These are phyloP conservation scores for Amanita muscaria DNA, from an alignment of 768 basidiomycete genomes.

Conservation along the genomic window DNA sequence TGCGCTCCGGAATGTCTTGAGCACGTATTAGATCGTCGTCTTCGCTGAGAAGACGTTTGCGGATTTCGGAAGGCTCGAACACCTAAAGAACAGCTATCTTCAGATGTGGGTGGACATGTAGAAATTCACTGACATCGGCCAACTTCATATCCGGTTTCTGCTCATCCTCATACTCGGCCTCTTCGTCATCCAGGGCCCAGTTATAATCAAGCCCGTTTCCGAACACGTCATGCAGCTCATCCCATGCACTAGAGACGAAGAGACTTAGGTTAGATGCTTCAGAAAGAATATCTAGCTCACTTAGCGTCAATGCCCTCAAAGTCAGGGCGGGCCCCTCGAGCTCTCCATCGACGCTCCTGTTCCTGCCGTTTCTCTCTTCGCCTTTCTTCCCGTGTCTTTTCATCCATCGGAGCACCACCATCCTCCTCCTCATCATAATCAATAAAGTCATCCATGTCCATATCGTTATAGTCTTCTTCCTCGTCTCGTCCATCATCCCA, in stretches of 20 bases:
- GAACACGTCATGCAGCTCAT: conserved; percentile 93
- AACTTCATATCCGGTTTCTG: conserved; percentile 74
- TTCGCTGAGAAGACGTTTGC: conserved; percentile 78
- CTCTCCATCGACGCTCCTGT: conserved; percentile 59
- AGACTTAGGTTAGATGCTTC: conserved; percentile 10
- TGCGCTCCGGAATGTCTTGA: conserved; percentile 89
- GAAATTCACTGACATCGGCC: conserved; percentile 52
- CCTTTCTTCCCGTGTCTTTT: conserved; percentile 68
- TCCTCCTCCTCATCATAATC: conserved; percentile 79
- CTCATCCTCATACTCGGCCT: conserved; percentile 37
- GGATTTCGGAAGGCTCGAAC: conserved; percentile 96
- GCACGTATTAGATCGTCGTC: conserved; percentile 89
- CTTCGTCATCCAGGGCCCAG: conserved; percentile 84
- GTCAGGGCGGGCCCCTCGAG: conserved; percentile 50
- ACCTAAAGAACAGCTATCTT: conserved; percentile 43
- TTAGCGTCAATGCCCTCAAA: conserved; percentile 75
- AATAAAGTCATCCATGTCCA: conserved; percentile 71
- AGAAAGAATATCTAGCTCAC: conserved; percentile 36
- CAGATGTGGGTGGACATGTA: conserved; percentile 9
- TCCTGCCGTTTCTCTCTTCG: conserved; percentile 59
- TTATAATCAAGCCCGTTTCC: conserved; percentile 96
- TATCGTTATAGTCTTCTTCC: conserved; percentile 67
- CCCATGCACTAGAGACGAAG: conserved; percentile 68
- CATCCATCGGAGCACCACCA: conserved; percentile 59
- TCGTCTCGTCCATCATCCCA: conserved; percentile 80